These are phyloP conservation scores for Xylariaceae sp. DNA, from an alignment of 2,329 filamentous ascomycete species.

Conservation along the genomic window DNA sequence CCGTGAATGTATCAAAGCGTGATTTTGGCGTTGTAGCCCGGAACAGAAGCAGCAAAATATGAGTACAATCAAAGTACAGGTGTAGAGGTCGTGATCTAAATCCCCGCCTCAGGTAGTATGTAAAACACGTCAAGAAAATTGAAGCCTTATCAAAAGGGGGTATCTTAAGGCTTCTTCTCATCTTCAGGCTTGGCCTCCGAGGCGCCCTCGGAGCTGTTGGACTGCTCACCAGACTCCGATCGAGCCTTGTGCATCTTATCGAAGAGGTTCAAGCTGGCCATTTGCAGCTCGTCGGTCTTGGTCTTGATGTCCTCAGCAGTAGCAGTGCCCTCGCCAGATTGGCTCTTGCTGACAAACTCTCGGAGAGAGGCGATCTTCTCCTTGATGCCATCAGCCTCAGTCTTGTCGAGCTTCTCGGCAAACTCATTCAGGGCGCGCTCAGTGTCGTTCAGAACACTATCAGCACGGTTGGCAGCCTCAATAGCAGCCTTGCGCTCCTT, in stretches of 20 bases:
- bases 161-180: slow-evolving; percentile 62
- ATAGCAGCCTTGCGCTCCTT: slow-evolving; percentile 96
- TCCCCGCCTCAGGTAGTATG: slow-evolving; percentile 25
- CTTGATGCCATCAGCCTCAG: slow-evolving; percentile 85
- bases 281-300: slow-evolving; percentile 98
- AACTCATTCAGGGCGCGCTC: slow-evolving; percentile 98
- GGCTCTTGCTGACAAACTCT: slow-evolving; percentile 90
- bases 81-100: slow-evolving; percentile 29
- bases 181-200: slow-evolving; percentile 46
- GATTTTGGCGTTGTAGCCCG: slow-evolving; percentile 27
- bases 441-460: slow-evolving; percentile 94
- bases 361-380: slow-evolving; percentile 87
- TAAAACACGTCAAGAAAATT: not conserved
- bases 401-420: slow-evolving; percentile 93
- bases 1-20: slow-evolving; percentile 25
- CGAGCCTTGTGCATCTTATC: slow-evolving; percentile 99
- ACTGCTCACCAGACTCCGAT: slow-evolving; percentile 57
- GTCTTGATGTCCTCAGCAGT: slow-evolving; percentile 94
- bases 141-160: not conserved
- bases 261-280: slow-evolving; percentile 91
- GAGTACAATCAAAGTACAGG: slow-evolving; percentile 48
- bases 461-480: slow-evolving; percentile 94
- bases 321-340: slow-evolving; percentile 81
- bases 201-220: slow-evolving; percentile 40
- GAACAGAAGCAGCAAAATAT: slow-evolving; percentile 35